Percentiles rank a stretch among this genome's conserved stretches.
Conservation (phyloP, 352 stramenopile species). For the Phytophthora quininea region DNA sequence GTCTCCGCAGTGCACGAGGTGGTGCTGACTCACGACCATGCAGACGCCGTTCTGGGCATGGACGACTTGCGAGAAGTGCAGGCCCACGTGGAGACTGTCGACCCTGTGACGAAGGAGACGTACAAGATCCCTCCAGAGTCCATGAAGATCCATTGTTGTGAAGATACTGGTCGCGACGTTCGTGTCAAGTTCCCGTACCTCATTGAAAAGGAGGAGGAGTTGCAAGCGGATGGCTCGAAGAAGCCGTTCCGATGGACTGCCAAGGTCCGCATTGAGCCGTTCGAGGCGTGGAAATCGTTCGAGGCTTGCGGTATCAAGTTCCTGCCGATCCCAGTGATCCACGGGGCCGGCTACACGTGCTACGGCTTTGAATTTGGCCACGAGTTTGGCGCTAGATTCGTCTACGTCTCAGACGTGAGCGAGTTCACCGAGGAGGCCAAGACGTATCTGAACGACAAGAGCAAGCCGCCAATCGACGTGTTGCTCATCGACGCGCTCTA, state of each 20-base stretch:
- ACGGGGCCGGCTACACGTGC: constrained; percentile 80
- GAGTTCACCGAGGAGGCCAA: constrained; percentile 67
- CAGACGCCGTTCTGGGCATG: constrained; percentile 81
- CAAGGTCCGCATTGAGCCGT: constrained; percentile 69
- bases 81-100: constrained; percentile 51
- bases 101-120: constrained; percentile 62
- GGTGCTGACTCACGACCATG: constrained; percentile 87
- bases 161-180: constrained; percentile 60
- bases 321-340: constrained; percentile 79
- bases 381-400: constrained; percentile 69
- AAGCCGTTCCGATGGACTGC: constrained; percentile 82
- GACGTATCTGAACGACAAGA: constrained; percentile 58
- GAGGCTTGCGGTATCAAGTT: constrained; percentile 50
- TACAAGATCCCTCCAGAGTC: constrained; percentile 61
- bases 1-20: constrained; percentile 67
- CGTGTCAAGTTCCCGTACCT: constrained; percentile 83
- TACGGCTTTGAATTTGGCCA: constrained; percentile 83
- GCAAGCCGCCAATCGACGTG: constrained; percentile 69
- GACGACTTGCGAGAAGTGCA: constrained; percentile 89
- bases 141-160: constrained; percentile 69
- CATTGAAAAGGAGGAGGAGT: constrained; percentile 48
- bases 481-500: constrained; percentile 87
- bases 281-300: constrained; percentile 62
- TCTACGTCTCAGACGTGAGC: constrained; percentile 91
- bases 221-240: constrained; percentile 11